Conservation (phyloP, 768 basidiomycete genomes). For the Mycena indigotica region DNA sequence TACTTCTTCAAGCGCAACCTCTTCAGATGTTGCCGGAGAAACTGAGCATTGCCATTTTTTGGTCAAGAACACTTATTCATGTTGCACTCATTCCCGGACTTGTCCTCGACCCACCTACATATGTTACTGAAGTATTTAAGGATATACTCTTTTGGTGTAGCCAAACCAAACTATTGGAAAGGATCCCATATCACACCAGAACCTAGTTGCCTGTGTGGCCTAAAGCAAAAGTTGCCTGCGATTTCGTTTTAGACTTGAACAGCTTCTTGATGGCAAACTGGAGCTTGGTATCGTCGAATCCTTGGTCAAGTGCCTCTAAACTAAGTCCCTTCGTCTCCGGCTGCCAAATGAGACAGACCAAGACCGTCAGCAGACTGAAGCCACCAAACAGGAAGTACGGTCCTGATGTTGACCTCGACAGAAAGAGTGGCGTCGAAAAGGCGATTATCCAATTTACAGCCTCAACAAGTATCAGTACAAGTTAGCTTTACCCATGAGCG, state of each 20-base stretch:
- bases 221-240: no score
- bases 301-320: constrained; percentile 43
- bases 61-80: constrained; percentile 3
- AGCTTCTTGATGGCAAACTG: constrained; percentile 13
- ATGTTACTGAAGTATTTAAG: constrained; percentile 23
- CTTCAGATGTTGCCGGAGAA: constrained; percentile 65
- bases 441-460: constrained; percentile 47
- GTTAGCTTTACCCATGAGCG: constrained; percentile 2
- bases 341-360: constrained; percentile 41
- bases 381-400: constrained; percentile 50
- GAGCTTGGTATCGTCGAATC: constrained; percentile 34
- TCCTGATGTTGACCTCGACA: constrained; percentile 44
- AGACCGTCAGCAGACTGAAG: constrained; percentile 37
- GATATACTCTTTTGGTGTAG: constrained; percentile 7
- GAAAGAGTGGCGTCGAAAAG: constrained; percentile 49
- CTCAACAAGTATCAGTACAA: constrained; percentile 25
- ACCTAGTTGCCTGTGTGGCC: no score
- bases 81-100: constrained; percentile 4
- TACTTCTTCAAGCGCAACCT: constrained; percentile 70
- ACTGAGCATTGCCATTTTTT: constrained; percentile 36
- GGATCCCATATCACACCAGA: no score
- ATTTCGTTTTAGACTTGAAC: background rate
- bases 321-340: constrained; percentile 49
- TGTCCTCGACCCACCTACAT: background rate
- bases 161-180: background rate